Evolutionary conservation across 441 rosid species (phyloP).

Genomic region (Brassica balearica): DNA sequence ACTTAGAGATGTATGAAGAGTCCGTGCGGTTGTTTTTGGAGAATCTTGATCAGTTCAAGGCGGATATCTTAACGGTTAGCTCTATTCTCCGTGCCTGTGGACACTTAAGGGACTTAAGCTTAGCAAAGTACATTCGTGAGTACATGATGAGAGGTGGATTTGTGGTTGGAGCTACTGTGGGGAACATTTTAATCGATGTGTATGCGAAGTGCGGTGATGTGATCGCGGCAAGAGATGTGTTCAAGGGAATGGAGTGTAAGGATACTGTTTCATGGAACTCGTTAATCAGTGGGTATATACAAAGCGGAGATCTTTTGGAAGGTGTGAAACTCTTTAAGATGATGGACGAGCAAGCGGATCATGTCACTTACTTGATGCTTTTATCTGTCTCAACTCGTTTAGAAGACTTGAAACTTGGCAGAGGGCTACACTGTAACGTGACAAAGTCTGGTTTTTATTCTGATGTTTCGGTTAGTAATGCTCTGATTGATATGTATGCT

Average conservation of each 20-base stretch:
- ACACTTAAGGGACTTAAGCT: constrained; percentile 48
- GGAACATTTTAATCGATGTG: constrained; percentile 63
- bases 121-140: constrained; percentile 57
- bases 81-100: constrained; percentile 70
- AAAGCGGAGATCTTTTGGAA: constrained; percentile 48
- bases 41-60: constrained; percentile 50
- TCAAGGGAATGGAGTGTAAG: constrained; percentile 50
- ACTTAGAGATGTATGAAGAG: constrained; percentile 52
- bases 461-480: constrained; percentile 52
- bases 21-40: constrained; percentile 52
- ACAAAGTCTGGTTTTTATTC: constrained; percentile 51
- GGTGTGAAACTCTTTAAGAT: constrained; percentile 54
- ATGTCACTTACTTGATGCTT: constrained; percentile 55
- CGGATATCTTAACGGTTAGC: constrained; percentile 59
- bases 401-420: constrained; percentile 50
- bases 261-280: constrained; percentile 77
- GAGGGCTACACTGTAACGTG: constrained; percentile 53
- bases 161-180: constrained; percentile 49
- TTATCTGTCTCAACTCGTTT: constrained; percentile 52
- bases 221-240: constrained; percentile 53
- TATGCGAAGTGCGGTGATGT: constrained; percentile 64
- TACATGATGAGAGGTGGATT: constrained; percentile 49
- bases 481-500: constrained; percentile 63
- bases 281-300: constrained; percentile 58
- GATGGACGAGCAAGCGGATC: constrained; percentile 53